These are phyloP conservation scores for Mycena capillaripes DNA, from an alignment of 768 basidiomycete genomes.

Conservation along the genomic window DNA sequence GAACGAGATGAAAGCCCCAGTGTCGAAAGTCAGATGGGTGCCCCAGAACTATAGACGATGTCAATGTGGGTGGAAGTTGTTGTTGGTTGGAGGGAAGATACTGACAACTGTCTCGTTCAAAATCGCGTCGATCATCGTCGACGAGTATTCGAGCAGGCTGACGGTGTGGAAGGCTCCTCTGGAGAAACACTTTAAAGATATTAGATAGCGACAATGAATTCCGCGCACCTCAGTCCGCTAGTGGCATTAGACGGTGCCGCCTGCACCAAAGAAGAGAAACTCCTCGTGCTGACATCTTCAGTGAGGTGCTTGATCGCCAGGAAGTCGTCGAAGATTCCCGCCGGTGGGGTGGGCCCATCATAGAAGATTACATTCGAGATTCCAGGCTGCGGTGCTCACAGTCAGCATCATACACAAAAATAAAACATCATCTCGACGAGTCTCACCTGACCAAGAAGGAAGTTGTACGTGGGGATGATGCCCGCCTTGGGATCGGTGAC, in stretches of 20 bases:
- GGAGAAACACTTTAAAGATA: conserved; percentile 18
- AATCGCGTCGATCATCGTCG: conserved; percentile 55
- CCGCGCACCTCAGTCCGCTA: conserved; percentile 39
- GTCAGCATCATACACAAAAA: background rate
- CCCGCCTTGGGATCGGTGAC: conserved; percentile 66
- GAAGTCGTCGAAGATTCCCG: conserved; percentile 67
- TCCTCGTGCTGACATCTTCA: conserved; percentile 55
- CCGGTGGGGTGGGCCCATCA: conserved; percentile 64
- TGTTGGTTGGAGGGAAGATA: background rate
- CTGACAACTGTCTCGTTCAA: conserved; percentile 58
- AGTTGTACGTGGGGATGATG: conserved; percentile 63
- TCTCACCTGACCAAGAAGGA: conserved; percentile 50
- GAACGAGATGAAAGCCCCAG: conserved; percentile 57
- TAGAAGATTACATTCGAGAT: conserved; percentile 66
- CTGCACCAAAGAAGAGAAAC: conserved; percentile 57
- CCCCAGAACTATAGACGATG: conserved; percentile 66
- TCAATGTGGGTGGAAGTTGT: too few relatives aligned
- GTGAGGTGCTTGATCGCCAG: conserved; percentile 57
- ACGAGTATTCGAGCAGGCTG: conserved; percentile 52
- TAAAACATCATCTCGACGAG: background rate
- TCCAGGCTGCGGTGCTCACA: conserved; percentile 33
- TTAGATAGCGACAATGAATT: too few relatives aligned
- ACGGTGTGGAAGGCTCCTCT: conserved; percentile 59
- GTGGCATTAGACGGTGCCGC: conserved; percentile 53
- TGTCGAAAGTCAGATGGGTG: conserved; percentile 42